A percentile compares a stretch with the other conserved stretches of the same genome.
Conservation (phyloP, 495 filamentous ascomycete species). For the Haplographium delicatum region DNA sequence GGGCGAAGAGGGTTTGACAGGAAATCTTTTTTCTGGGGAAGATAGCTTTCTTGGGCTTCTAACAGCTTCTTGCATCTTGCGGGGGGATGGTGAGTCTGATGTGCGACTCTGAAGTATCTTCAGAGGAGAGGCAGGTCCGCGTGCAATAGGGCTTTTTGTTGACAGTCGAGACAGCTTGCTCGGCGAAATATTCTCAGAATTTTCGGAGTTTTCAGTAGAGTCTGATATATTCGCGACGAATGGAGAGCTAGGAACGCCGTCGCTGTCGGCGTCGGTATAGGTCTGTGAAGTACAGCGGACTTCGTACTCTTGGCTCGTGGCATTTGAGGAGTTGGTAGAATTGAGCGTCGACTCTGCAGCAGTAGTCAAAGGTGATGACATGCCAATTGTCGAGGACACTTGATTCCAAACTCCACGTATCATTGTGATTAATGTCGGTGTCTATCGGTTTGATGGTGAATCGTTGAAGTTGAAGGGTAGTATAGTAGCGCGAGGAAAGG, state of each 20-base stretch:
- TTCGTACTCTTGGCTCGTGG: slow-evolving; percentile 13
- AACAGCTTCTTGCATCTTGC: slow-evolving; percentile 17
- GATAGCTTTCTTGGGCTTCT: slow-evolving; percentile 42
- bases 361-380: slow-evolving; percentile 18
- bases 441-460: no score
- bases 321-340: background rate
- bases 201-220: slow-evolving; percentile 29
- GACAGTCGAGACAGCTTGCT: slow-evolving; percentile 25
- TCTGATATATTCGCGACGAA: slow-evolving; percentile 27
- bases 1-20: slow-evolving; percentile 40
- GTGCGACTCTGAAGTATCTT: slow-evolving; percentile 26
- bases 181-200: slow-evolving; percentile 33
- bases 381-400: slow-evolving; percentile 12
- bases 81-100: slow-evolving; percentile 22
- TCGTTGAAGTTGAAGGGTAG: no score
- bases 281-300: slow-evolving; percentile 13
- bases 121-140: slow-evolving; percentile 18
- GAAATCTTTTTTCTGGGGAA: slow-evolving; percentile 49
- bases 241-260: slow-evolving; percentile 29
- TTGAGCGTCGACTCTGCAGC: slow-evolving; percentile 14
- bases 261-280: slow-evolving; percentile 10
- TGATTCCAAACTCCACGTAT: slow-evolving; percentile 9
- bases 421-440: background rate
- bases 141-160: slow-evolving; percentile 18
- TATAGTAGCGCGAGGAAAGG: no score